These are phyloP conservation scores for Cyberlindnera suaveolens DNA, from an alignment of 805 yeast genomes.

Conservation along the genomic window DNA sequence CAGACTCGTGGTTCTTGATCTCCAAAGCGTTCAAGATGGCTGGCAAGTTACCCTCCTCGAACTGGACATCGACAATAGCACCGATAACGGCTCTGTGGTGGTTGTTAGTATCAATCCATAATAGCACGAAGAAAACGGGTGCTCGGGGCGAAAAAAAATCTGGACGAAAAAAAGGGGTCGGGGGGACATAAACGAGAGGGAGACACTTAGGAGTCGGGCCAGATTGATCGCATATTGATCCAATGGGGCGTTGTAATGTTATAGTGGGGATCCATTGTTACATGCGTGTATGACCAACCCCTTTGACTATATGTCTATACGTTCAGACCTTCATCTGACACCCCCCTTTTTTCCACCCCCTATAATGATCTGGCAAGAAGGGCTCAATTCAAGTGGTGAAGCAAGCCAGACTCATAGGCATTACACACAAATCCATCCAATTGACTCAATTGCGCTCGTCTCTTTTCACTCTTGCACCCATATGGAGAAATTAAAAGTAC, in stretches of 20 bases:
- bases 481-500: slow-evolving; percentile 28
- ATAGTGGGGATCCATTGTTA: too few species aligned
- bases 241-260: too few species aligned
- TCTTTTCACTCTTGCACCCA: not conserved
- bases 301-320: too few species aligned
- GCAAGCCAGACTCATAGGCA: too few species aligned
- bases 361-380: not conserved
- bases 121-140: not conserved
- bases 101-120: slow-evolving; percentile 12
- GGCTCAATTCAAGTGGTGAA: too few species aligned
- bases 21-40: slow-evolving; percentile 96
- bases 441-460: too few species aligned
- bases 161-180: not conserved
- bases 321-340: too few species aligned
- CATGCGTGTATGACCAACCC: too few species aligned
- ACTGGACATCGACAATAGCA: slow-evolving; percentile 99
- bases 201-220: not conserved
- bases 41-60: slow-evolving; percentile 95
- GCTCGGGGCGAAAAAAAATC: not conserved
- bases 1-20: slow-evolving; percentile 68
- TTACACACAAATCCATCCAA: too few species aligned
- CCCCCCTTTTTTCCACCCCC: not conserved
- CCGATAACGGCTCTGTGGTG: slow-evolving; percentile 84
- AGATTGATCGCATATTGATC: too few species aligned
- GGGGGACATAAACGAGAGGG: not conserved